phyloP scores from a whole-genome alignment of 1,284 basidiomycete genomes.

The Ganoderma multipileum region DNA sequence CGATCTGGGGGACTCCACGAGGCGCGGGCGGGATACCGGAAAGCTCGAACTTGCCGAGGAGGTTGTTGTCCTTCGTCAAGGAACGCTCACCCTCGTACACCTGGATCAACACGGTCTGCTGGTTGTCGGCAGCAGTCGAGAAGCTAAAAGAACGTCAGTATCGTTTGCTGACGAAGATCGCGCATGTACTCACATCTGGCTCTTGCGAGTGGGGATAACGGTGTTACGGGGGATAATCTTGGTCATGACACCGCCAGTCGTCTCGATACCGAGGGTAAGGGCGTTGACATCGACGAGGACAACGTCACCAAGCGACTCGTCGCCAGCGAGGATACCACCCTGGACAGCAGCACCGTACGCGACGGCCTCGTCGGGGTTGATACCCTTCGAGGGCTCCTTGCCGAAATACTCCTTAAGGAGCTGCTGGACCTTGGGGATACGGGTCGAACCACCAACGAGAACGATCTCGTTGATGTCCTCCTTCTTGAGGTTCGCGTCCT shows the following conservation, averaged over 20 bases:
- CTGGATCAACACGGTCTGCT: conserved; percentile 89
- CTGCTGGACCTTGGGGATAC: conserved; percentile 98
- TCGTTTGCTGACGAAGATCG: background rate
- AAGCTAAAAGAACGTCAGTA: conserved; percentile 59
- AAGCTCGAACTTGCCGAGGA: conserved; percentile 96
- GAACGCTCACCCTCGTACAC: conserved; percentile 96
- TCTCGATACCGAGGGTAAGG: conserved; percentile 96
- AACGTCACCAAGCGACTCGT: conserved; percentile 83
- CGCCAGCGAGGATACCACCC: conserved; percentile 90
- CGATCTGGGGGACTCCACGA: conserved; percentile 94
- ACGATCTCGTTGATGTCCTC: conserved; percentile 94
- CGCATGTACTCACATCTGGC: conserved; percentile 67
- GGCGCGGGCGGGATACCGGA: conserved; percentile 93
- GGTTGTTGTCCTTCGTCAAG: conserved; percentile 97
- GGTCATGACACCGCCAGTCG: conserved; percentile 98
- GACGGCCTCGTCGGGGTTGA: conserved; percentile 83
- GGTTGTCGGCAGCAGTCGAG: conserved; percentile 96
- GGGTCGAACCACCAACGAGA: conserved; percentile 97
- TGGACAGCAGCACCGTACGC: conserved; percentile 84
- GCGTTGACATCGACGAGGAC: conserved; percentile 97
- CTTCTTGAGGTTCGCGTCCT: conserved; percentile 98
- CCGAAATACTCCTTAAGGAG: conserved; percentile 95
- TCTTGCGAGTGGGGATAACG: conserved; percentile 97
- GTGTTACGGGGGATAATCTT: conserved; percentile 98
- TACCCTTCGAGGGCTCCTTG: conserved; percentile 92